Evolutionary conservation across 495 filamentous ascomycete species (phyloP).

Genomic region (Podospora pseudocomata): DNA sequence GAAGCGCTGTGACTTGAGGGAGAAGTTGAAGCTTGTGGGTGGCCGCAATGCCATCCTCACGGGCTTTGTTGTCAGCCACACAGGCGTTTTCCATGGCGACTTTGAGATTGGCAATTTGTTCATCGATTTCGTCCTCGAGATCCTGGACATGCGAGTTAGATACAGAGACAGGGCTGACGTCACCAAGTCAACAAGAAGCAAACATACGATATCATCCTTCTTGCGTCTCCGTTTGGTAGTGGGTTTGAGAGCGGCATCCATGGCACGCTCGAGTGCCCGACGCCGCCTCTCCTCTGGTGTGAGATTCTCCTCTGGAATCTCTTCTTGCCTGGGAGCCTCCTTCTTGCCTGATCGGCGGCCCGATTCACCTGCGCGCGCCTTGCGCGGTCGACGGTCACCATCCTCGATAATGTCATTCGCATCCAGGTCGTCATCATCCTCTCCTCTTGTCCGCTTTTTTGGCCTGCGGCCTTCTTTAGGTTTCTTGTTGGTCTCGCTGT

Average conservation of each 20-base stretch:
- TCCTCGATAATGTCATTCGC: constrained; percentile 45
- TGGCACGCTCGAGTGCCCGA: constrained; percentile 74
- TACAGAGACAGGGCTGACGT: neutral
- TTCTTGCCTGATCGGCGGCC: constrained; percentile 43
- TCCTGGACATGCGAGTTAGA: constrained; percentile 53
- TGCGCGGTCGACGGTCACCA: constrained; percentile 47
- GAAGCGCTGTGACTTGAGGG: constrained; percentile 80
- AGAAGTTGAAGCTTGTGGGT: constrained; percentile 92
- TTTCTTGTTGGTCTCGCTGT: constrained; percentile 60
- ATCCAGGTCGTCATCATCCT: constrained; percentile 55
- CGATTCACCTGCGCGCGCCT: constrained; percentile 34
- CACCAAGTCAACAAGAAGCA: neutral
- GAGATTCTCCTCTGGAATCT: constrained; percentile 58
- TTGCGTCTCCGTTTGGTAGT: constrained; percentile 75
- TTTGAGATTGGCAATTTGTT: constrained; percentile 83
- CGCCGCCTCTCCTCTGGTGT: constrained; percentile 67
- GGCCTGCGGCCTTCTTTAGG: constrained; percentile 72
- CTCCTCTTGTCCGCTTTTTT: constrained; percentile 60
- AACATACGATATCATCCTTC: constrained; percentile 82
- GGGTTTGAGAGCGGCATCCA: constrained; percentile 83
- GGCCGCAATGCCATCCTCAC: constrained; percentile 71
- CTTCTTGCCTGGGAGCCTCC: constrained; percentile 54
- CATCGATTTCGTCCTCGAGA: constrained; percentile 81
- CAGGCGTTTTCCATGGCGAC: constrained; percentile 90
- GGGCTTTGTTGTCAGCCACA: constrained; percentile 74